These are phyloP conservation scores for Leccinum imitatum DNA, from an alignment of 768 basidiomycete genomes.

Conservation along the genomic window DNA sequence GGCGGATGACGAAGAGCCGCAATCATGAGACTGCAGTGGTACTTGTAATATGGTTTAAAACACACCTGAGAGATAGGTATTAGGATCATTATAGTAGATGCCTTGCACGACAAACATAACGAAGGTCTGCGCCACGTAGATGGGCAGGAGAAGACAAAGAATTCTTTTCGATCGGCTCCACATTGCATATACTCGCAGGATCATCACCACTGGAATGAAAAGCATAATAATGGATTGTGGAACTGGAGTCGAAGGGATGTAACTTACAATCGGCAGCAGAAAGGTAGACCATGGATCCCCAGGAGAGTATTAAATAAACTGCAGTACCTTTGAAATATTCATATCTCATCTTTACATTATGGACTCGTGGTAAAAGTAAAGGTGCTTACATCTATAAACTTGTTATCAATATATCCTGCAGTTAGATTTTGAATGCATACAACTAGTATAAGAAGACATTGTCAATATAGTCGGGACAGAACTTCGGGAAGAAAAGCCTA, in stretches of 20 bases:
- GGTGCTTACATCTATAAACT: constrained; percentile 12
- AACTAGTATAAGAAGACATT: neutral
- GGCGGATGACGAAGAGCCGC: neutral
- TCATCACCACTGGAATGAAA: constrained; percentile 12
- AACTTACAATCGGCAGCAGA: constrained; percentile 13
- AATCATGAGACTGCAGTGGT: neutral
- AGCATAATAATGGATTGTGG: neutral
- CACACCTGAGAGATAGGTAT: constrained; percentile 3
- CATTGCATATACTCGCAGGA: constrained; percentile 16
- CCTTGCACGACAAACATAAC: neutral
- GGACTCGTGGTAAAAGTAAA: neutral
- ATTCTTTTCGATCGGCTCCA: constrained; percentile 12
- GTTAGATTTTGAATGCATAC: neutral
- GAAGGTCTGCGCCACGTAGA: constrained; percentile 3
- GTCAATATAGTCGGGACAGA: neutral
- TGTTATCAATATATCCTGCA: neutral
- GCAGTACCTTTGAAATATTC: constrained; percentile 1
- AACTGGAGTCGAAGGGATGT: too few relatives aligned
- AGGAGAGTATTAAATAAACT: neutral
- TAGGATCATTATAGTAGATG: constrained; percentile 6
- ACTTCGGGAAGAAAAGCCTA: neutral
- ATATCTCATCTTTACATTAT: neutral
- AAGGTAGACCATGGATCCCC: constrained; percentile 10
- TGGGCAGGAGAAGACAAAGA: neutral
- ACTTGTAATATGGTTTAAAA: neutral